Base-by-base conservation (phyloP, 2,329 filamentous ascomycete species). In the Plenodomus tracheiphilus region DNA sequence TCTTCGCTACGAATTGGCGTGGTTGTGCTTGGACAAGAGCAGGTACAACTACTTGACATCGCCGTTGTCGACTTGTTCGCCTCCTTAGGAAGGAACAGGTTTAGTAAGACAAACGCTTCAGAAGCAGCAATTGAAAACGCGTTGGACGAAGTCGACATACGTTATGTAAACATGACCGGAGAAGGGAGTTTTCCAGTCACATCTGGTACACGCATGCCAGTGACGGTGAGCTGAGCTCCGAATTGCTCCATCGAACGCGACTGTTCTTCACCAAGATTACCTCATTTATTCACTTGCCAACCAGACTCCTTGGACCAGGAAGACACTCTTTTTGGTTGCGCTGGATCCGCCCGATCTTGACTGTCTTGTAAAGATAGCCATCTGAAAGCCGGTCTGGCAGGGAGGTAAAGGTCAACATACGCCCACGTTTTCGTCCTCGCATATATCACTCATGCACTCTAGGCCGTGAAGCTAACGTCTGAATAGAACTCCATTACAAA, bases 401-500 rank as follows among this genome's bases (percentile, higher is more conserved):
- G 64, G 66, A 71, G 65, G 59, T 53, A 70, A 70, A 71, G 66
- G 68, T 70, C 60, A 67, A 65, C 56, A 63, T 55, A 53, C 49
- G 36, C 62, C 65, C 64, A 53, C 30, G n/a, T 46, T 32, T 34
- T 38, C 43, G 38, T 51, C 53, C 51, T 25, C 22, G 39, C 39
- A 36, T 35, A 34, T 44, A 45, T 30, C 45, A 22, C 46, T 11
- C 11, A 32, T 32, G 11, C 28, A 32, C 15, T 15, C 4, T 15
- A 4, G 15, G 28, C 15, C 11, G 6, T 32, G 28, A 28, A 13
- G 32, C 13, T 10, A 18, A 21, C 4, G 22, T 16, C 11, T 5
- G 7, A 9, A 2, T 43, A 72, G 69, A 70, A 71, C 38, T 71
- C 68, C 0, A 66, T 72, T 19, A 60, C 55, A 11, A 66, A 69